Evolutionary conservation across 148 eudicot genomes (phyloP), one percentile per base, ranked within the genome.

Genomic region (Linanthus parryae): DNA sequence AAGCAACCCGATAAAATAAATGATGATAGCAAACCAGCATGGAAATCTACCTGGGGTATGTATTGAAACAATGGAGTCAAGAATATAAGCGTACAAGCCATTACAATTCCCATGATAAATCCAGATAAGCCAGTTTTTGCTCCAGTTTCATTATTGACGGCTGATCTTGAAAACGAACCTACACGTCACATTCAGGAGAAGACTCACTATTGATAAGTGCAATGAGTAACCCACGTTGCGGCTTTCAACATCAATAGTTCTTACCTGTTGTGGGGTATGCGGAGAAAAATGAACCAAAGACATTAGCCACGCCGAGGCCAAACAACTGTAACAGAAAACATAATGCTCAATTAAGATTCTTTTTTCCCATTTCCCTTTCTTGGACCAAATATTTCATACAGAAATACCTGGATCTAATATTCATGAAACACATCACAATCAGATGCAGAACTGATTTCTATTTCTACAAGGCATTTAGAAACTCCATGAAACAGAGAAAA

Each of bases 141-240:
- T 58, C 97, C 97, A 72, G 95, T 85, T 72, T 89, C 97, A 72
- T 89, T 74, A 59, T 89, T 85, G 58, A 89, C 97, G 2, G 97
- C 97, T 17, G 97, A 89, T 61, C 97, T 85, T 37, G 97, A 85
- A 67, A 89, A 89, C 48, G 97, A 85, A 7, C 97, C 97, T 89
- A 65, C 48, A 51, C 38, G 44, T 30, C 41, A 49, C 22, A 57
- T 40, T 24, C 14, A 31, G 15, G n/a, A 13, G 31, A 22, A 34
- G 33, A 52, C 12, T 3, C 8, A 7, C 20, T 24, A 28, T 17
- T 62, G 19, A 66, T 60, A 55, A 50, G 36, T 28, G 53, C 25
- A 52, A 49, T n/a, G n/a, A 28, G 27, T 18, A 55, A 34, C 41
- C 10, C 28, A 12, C 16, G 38, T 25, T 40, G 34, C 24, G 12